Conservation (phyloP, 208 protist species). For the Spongospora subterranea region DNA sequence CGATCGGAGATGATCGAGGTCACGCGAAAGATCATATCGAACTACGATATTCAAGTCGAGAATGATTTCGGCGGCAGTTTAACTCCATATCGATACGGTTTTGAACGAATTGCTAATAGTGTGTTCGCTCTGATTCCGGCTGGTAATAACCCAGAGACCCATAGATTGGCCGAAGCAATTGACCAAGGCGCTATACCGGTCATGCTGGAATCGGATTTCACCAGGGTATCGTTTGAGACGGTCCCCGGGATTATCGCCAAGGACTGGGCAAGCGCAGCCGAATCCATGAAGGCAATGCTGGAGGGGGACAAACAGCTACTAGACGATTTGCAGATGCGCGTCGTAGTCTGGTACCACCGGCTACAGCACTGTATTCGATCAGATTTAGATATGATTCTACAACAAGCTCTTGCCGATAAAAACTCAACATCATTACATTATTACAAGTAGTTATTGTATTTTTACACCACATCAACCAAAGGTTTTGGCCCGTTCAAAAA, state of each 20-base stretch:
- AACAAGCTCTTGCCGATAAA: too few species aligned
- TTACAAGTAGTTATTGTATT: too few species aligned
- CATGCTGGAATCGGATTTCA: not conserved
- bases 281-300: not conserved
- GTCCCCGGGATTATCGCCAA: constrained; percentile 1
- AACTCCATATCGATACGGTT: not conserved
- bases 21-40: not conserved
- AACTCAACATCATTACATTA: too few species aligned
- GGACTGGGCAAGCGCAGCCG: not conserved
- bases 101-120: not conserved
- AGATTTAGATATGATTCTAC: constrained; percentile 6
- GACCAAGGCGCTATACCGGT: constrained; percentile 43
- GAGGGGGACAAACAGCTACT: not conserved
- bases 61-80: not conserved
- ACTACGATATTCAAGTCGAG: constrained; percentile 32
- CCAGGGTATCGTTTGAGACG: not conserved
- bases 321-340: not conserved
- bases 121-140: constrained; percentile 36
- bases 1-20: constrained; percentile 9
- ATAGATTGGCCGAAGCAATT: not conserved
- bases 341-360: not conserved
- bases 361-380: not conserved
- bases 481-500: too few species aligned
- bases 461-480: too few species aligned
- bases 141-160: constrained; percentile 52